phyloP scores from a whole-genome alignment of 169 alveolate genomes.

The Cystoisospora suis region DNA sequence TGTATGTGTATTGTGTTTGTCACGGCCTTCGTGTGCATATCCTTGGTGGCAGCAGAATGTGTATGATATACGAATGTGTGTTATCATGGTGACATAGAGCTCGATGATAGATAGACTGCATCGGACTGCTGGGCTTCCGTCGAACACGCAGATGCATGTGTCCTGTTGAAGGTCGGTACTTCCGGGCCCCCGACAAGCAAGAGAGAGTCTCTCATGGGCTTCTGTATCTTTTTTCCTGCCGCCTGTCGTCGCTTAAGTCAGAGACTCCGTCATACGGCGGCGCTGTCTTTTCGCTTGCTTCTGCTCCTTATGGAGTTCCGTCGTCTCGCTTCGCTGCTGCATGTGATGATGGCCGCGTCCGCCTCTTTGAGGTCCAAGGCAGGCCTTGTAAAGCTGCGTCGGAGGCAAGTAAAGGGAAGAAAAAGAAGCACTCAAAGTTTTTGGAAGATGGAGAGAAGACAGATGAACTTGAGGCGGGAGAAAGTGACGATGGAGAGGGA shows the following conservation, averaged over 20 bases:
- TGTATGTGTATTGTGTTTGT: not conserved
- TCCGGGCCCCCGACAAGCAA: no score
- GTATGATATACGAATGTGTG: no score
- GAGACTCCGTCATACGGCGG: slow-evolving; percentile 59
- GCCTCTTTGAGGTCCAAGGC: slow-evolving; percentile 50
- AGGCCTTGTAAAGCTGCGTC: slow-evolving; percentile 20
- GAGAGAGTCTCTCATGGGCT: no score
- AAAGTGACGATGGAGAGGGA: not conserved
- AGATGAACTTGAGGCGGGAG: not conserved
- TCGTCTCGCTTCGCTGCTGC: slow-evolving; percentile 59
- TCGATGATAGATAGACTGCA: no score
- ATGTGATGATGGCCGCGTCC: slow-evolving; percentile 65
- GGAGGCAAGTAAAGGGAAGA: not conserved
- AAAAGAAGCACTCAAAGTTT: no score
- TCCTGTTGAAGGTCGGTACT: no score
- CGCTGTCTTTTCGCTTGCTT: slow-evolving; percentile 51
- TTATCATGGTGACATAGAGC: no score
- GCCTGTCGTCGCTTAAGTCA: slow-evolving; percentile 9
- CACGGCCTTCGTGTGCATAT: not conserved
- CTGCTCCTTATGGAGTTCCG: slow-evolving; percentile 17
- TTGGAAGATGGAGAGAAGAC: no score
- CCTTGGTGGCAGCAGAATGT: not conserved
- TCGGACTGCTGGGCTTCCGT: no score
- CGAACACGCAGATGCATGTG: no score
- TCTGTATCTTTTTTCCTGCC: not conserved